Evolutionary conservation across 2,329 filamentous ascomycete species (phyloP).

Genomic region (Xylaria multiplex): DNA sequence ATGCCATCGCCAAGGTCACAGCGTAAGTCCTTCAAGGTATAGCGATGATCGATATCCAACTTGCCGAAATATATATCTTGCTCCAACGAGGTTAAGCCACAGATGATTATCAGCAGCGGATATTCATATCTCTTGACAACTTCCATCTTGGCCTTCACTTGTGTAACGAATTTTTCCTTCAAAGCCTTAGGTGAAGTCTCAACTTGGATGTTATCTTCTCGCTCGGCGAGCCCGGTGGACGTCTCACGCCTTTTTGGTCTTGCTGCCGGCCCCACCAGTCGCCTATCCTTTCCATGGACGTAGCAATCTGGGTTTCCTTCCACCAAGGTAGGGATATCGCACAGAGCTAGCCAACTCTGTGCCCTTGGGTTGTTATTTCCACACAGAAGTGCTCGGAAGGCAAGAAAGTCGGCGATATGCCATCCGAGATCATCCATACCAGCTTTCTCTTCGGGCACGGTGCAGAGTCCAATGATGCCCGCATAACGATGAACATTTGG

Average conservation of each 20-base stretch:
- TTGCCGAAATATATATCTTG: conserved; percentile 47
- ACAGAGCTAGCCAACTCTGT: conserved; percentile 45
- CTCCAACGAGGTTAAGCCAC: conserved; percentile 44
- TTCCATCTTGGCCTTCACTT: conserved; percentile 36
- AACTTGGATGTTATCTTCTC: conserved; percentile 41
- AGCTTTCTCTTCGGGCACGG: conserved; percentile 41
- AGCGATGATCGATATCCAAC: conserved; percentile 8
- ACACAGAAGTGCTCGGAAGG: conserved; percentile 45
- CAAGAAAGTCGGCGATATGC: conserved; percentile 47
- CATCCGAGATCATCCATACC: conserved; percentile 44
- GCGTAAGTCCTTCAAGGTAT: conserved; percentile 40
- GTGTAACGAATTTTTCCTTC: conserved; percentile 37
- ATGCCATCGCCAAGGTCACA: conserved; percentile 33
- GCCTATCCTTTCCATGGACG: conserved; percentile 42
- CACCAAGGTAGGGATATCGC: conserved; percentile 39
- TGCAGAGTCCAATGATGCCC: conserved; percentile 44
- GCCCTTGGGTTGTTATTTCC: conserved; percentile 32
- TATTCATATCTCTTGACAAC: conserved; percentile 24
- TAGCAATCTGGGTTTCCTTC: conserved; percentile 38
- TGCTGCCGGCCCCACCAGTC: conserved; percentile 37
- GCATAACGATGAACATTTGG: conserved; percentile 38
- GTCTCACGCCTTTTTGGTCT: neutral
- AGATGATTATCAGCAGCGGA: conserved; percentile 45
- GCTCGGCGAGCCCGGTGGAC: neutral
- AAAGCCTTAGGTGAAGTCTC: conserved; percentile 37